Percentiles rank a stretch among this genome's conserved stretches.
phyloP scores from a whole-genome alignment of 1,284 basidiomycete species.

The Ustilago sp. region DNA sequence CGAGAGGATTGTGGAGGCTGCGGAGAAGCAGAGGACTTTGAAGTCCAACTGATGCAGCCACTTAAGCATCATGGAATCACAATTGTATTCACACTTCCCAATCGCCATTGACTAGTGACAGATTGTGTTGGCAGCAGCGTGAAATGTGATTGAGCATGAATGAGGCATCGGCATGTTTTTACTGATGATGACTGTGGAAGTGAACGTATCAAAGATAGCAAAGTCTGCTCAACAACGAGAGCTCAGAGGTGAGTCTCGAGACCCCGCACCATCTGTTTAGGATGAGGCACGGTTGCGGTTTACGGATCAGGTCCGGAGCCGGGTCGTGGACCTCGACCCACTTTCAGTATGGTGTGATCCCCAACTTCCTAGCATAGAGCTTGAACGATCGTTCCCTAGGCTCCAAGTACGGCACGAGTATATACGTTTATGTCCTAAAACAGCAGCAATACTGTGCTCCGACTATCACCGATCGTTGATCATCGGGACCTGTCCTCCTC shows the following conservation, averaged over 20 bases:
- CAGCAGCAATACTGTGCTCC: too few relatives aligned
- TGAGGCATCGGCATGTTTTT: too few relatives aligned
- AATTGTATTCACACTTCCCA: neutral
- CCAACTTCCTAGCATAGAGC: constrained; percentile 14
- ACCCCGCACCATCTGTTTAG: neutral
- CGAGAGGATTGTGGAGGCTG: constrained; percentile 63
- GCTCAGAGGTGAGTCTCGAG: neutral
- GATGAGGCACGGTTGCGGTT: neutral
- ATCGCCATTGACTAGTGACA: neutral
- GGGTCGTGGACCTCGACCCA: neutral
- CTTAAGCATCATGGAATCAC: neutral
- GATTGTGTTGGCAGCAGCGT: neutral
- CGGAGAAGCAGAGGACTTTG: constrained; percentile 68
- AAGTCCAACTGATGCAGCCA: constrained; percentile 56
- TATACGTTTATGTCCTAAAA: too few relatives aligned
- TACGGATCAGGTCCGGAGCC: neutral
- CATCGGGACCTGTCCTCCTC: too few relatives aligned
- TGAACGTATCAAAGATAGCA: neutral
- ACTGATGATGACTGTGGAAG: too few relatives aligned
- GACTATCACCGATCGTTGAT: too few relatives aligned
- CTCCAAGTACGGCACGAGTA: constrained; percentile 25
- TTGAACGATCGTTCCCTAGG: constrained; percentile 31
- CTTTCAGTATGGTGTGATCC: constrained; percentile 8
- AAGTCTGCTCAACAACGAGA: neutral
- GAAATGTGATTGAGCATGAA: neutral